Base-by-base conservation (phyloP, 2,329 filamentous ascomycete genomes). In the Neospermospora avenae region DNA sequence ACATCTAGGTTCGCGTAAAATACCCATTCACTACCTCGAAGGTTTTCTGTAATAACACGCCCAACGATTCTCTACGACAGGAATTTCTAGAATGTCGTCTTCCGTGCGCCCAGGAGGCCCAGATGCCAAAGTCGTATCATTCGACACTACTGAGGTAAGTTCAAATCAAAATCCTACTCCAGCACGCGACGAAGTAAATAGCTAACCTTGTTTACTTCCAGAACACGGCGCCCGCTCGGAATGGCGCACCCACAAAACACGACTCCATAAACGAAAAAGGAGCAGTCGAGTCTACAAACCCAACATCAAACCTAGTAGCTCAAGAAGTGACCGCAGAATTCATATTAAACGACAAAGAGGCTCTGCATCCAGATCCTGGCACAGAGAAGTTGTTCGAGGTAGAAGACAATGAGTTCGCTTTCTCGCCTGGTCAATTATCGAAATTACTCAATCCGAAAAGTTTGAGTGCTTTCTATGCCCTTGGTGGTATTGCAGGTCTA, bases 381-480 rank as follows among this genome's bases (percentile, higher is more conserved):
- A 35, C 44, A 8, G 37, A 58, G 24, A 42, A 54, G 35, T 39
- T 46, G 18, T 92, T 89, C 68, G 70, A 82, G 42, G 81, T 87
- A 20, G 77, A 84, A 46, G 77, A 86, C 67, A 90, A 89, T 72
- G 83, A 81, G 44, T 90, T 91, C 67, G 88, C 87, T 8, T 90
- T 87, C 69, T 81, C 84, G 0, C 86, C 87, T 4, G 88, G 88
- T 20, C 88, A 89, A 66, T 76, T 90, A 67, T 83, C 82, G 61
- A 92, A 91, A 75, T 75, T 93, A 6, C 77, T 91, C 54, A 91
- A 91, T 64, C 89, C 89, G 0, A 93, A 93, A 74, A 90, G 81
- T 66, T 77, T 88, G 61, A 79, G 81, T 37, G 89, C 88, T 2
- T 90, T 91, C 63, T 83, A 87, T 65, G 88, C 87, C 6, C 74